These are phyloP conservation scores for Microcos paniculata DNA, from an alignment of 345 rosid genomes.

Conservation along the genomic window DNA sequence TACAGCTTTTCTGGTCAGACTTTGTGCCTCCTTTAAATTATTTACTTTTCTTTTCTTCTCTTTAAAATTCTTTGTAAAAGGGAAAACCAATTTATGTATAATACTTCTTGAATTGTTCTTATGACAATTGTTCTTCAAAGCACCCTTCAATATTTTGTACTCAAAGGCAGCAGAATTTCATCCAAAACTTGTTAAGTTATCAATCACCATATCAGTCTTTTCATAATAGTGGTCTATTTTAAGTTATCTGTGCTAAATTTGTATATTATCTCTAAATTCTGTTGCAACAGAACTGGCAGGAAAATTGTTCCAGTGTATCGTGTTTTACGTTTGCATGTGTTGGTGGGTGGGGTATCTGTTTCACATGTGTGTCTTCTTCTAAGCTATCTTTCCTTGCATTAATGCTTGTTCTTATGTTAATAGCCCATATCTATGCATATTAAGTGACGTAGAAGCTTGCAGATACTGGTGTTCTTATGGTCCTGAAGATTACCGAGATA, in stretches of 20 bases:
- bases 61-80: not conserved
- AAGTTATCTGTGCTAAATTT: not conserved
- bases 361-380: not conserved
- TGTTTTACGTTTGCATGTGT: not conserved
- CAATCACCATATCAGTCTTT: not conserved
- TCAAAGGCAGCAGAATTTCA: not conserved
- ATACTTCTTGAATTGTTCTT: not conserved
- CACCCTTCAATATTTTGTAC: not conserved
- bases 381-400: not conserved
- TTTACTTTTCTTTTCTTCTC: not conserved
- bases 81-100: not conserved
- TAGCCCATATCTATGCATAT: not conserved
- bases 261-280: not conserved
- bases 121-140: conserved; percentile 1
- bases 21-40: not conserved
- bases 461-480: conserved; percentile 69
- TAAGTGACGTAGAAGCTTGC: conserved; percentile 23
- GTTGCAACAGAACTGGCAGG: not conserved
- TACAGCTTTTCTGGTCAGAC: not conserved
- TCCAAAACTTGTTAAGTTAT: conserved; percentile 8
- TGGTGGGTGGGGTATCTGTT: not conserved
- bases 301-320: not conserved
- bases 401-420: not conserved
- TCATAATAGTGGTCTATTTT: not conserved
- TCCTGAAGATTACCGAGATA: conserved; percentile 52